Base-by-base conservation (phyloP, 345 rosid genomes). In the Cochlearia excelsa region DNA sequence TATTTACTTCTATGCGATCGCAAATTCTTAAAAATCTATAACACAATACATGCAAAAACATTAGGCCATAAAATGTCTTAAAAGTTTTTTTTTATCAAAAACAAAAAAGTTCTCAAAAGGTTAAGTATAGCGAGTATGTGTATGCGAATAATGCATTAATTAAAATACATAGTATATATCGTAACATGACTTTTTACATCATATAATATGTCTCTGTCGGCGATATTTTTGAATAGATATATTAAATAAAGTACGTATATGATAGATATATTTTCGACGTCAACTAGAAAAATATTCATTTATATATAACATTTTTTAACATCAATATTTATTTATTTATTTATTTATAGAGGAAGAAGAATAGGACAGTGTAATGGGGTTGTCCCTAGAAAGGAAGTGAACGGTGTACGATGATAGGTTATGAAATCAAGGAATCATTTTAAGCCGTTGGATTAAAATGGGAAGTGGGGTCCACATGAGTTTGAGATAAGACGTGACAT, bases 361-460 rank as follows among this genome's bases (percentile, higher is more conserved):
- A 68, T 33, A 68, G 39, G 62, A 61, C 62, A 47, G 73, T 54
- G 73, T 61, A 54, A 54, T 16, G 23, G 65, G 72, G 61, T 46
- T 54, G 67, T 61, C 67, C 62, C 47, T 41, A 62, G 26, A n/a
- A 57, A 54, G 63, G 42, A 61, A 54, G 57, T 52, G 61, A 62
- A 33, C 69, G 68, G 69, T 63, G 74, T 57, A 70, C 74, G 69
- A 70, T 51, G 69, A 70, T 55, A 63, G 69, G 64, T 55, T 42
- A 44, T 55, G 69, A 70, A 50, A 43, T 28, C 74, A 70, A 70
- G 69, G 64, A 45, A 50, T 4, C 4, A 37, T 26, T 57, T 1
- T 1, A 9, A 58, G 55, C 75, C 75, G 75, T 64, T 64, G 4
- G 75, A 70, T 70, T 26, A 38, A 46, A 45, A 45, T 1, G 9